Percentiles rank a stretch among this genome's conserved stretches.
phyloP scores from a whole-genome alignment of 1,139 yeast genomes.

The Blastobotrys persicus region DNA sequence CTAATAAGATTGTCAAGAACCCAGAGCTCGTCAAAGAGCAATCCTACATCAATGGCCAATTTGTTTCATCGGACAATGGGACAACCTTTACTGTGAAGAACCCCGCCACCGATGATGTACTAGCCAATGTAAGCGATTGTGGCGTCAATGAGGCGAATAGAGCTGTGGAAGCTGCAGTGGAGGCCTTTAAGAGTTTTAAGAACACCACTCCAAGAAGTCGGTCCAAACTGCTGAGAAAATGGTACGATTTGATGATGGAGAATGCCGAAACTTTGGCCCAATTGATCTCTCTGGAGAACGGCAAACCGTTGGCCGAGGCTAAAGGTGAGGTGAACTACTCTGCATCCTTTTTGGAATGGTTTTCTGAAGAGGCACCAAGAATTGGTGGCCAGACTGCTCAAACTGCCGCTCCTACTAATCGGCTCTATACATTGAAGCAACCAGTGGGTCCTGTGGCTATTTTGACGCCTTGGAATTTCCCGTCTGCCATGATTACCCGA shows the following conservation, averaged over 20 bases:
- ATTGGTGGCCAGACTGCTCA: slow-evolving; percentile 67
- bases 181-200: slow-evolving; percentile 57
- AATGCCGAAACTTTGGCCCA: slow-evolving; percentile 70
- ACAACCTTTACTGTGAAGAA: slow-evolving; percentile 63
- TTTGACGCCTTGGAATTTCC: slow-evolving; percentile 94
- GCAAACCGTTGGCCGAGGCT: slow-evolving; percentile 73
- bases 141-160: slow-evolving; percentile 43
- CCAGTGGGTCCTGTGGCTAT: slow-evolving; percentile 92
- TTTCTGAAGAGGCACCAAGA: slow-evolving; percentile 78
- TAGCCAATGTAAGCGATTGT: slow-evolving; percentile 57
- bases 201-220: slow-evolving; percentile 63
- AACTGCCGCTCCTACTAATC: slow-evolving; percentile 53
- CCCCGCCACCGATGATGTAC: slow-evolving; percentile 64
- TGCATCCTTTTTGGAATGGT: slow-evolving; percentile 83
- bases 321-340: slow-evolving; percentile 72
- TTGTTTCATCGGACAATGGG: slow-evolving; percentile 51
- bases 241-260: slow-evolving; percentile 60
- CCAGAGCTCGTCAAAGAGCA: slow-evolving; percentile 32
- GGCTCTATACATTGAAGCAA: slow-evolving; percentile 64
- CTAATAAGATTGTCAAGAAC: slow-evolving; percentile 1
- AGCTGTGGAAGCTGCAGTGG: slow-evolving; percentile 58
- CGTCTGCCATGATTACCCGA: slow-evolving; percentile 87
- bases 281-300: slow-evolving; percentile 73
- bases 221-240: slow-evolving; percentile 58
- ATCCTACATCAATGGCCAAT: slow-evolving; percentile 67